Evolutionary conservation across 2,329 filamentous ascomycete species (phyloP).

Genomic region (Aspergillus felis): DNA sequence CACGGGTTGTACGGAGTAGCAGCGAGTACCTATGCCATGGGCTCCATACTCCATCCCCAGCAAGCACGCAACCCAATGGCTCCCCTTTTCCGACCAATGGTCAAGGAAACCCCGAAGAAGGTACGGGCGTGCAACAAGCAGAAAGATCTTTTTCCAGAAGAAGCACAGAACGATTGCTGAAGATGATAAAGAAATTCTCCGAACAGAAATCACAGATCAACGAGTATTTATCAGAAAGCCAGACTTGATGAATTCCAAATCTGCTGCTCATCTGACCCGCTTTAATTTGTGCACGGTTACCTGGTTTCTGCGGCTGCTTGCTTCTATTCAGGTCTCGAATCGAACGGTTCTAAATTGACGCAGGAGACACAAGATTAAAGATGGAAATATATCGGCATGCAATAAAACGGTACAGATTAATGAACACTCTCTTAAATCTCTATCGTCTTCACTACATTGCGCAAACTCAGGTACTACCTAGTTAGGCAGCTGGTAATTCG

Average conservation of each 20-base stretch:
- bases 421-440: background rate
- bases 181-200: background rate
- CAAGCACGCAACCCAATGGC: background rate
- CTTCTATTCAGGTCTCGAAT: background rate
- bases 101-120: background rate
- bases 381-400: too few species aligned
- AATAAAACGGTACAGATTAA: background rate
- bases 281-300: background rate
- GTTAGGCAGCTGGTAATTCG: background rate
- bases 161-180: background rate
- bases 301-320: background rate
- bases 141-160: background rate
- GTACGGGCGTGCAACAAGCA: background rate
- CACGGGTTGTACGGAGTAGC: background rate
- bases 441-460: background rate
- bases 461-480: background rate
- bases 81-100: background rate
- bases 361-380: too few species aligned
- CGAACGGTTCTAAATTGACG: background rate
- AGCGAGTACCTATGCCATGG: too few species aligned
- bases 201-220: background rate
- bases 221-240: background rate
- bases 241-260: background rate
- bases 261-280: background rate
- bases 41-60: background rate